Percentiles rank a stretch among this genome's conserved stretches.
These are phyloP conservation scores for Cercospora sp. DNA, from an alignment of 2,329 filamentous ascomycete species.

Conservation along the genomic window DNA sequence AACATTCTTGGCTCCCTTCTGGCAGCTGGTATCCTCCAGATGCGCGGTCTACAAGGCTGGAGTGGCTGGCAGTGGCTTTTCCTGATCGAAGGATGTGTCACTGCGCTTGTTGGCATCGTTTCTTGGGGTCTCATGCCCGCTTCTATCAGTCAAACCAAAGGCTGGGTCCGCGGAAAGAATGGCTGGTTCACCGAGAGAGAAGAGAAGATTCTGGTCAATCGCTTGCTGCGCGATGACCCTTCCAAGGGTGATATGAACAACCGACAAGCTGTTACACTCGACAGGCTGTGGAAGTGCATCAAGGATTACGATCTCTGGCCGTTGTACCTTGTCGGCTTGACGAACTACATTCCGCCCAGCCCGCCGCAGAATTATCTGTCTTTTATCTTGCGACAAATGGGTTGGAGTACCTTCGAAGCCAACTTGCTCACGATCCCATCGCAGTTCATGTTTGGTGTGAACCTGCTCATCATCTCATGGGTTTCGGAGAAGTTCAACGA, in stretches of 20 bases:
- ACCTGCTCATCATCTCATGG: conserved; percentile 53
- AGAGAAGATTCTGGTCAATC: conserved; percentile 66
- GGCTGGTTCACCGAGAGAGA: conserved; percentile 57
- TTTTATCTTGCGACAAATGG: conserved; percentile 39
- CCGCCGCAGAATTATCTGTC: conserved; percentile 59
- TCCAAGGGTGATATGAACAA: conserved; percentile 58
- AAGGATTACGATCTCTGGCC: conserved; percentile 46
- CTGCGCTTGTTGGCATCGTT: conserved; percentile 33
- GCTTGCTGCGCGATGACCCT: conserved; percentile 61
- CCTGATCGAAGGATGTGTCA: conserved; percentile 38
- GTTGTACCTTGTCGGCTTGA: conserved; percentile 25
- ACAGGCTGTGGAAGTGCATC: conserved; percentile 34
- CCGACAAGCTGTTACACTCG: conserved; percentile 54
- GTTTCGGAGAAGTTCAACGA: conserved; percentile 53
- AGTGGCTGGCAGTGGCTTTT: conserved; percentile 34
- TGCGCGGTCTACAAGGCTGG: conserved; percentile 37
- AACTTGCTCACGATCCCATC: conserved; percentile 64
- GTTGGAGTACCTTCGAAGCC: conserved; percentile 57
- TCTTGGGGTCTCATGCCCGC: conserved; percentile 44
- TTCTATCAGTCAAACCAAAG: conserved; percentile 62
- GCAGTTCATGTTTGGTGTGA: conserved; percentile 27
- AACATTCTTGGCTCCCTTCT: conserved; percentile 46
- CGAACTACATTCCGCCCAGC: conserved; percentile 53
- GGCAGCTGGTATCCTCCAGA: conserved; percentile 54
- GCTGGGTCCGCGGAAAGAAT: conserved; percentile 66